Base-by-base conservation (phyloP, 2,329 filamentous ascomycete genomes). In the Coleophoma crateriformis region DNA sequence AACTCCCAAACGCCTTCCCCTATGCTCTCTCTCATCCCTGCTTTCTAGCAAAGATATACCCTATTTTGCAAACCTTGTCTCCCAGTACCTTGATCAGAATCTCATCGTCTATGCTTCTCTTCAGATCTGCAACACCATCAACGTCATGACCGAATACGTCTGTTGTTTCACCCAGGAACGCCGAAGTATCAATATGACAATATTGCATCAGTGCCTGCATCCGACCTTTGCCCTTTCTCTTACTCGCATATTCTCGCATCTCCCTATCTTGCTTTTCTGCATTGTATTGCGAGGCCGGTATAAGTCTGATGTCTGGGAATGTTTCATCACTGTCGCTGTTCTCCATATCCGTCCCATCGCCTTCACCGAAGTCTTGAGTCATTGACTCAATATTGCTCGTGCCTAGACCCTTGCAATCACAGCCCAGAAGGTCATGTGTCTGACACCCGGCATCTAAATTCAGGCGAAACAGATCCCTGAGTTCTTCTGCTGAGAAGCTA, bases 381-480 rank as follows among this genome's bases (percentile, higher is more conserved):
- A n/a, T 53, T 42, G 53, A 44, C 52, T 34, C 10, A 38, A 40
- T 14, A 53, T 12, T 41, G 15, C 56, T 53, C 17, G 49, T 45
- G 20, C 82, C 83, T 8, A 64, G 70, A 0, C 83, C 83, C 6
- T 72, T 74, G 60, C 85, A 88, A 1, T 66, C 64, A 64, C 85
- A 88, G 0, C 76, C 77, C 1, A 88, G 66, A 2, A 88, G 67
- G 46, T 86, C 80, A 61, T 88, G 85, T 3, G 85, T 88, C 60
- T 85, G 81, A 50, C 85, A 87, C 7, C 68, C 69, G 10, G 75
- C 72, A 11, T 73, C 71, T 50, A 83, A 75, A 57, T 88, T 81
- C 0, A 88, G 68, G 2, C 75, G 76, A 60, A 88, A 89, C 1
- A 89, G 64, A 62, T 88, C 84, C 46, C 76, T 72, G 22, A 88